Evolutionary conservation across 2,329 filamentous ascomycete species (phyloP).

Genomic region (Penicillium sp.): DNA sequence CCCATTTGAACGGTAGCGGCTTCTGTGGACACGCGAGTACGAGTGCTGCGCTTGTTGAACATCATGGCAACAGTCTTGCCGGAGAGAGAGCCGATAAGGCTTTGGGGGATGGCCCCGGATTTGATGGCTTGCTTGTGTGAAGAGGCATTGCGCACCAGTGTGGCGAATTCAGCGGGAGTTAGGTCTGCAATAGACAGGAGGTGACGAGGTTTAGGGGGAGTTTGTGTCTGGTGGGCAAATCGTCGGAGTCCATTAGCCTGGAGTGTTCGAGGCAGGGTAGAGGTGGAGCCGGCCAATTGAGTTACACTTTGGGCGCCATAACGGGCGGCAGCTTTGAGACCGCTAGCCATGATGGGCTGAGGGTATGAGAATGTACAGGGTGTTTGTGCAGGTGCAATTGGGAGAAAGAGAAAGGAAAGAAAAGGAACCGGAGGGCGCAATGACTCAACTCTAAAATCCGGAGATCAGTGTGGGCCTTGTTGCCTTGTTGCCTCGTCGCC

Average conservation of each 20-base stretch:
- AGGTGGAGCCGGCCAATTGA: constrained; percentile 26
- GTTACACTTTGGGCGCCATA: constrained; percentile 26
- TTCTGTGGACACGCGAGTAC: constrained; percentile 90
- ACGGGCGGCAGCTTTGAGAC: constrained; percentile 27
- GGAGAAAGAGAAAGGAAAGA: not conserved
- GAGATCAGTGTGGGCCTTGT: constrained; percentile 6
- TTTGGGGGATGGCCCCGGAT: constrained; percentile 55
- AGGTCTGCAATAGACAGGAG: constrained; percentile 88
- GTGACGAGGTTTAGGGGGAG: constrained; percentile 64
- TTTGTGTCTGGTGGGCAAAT: constrained; percentile 28
- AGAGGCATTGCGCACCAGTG: constrained; percentile 75
- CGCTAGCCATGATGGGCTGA: constrained; percentile 25
- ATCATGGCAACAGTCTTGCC: constrained; percentile 88
- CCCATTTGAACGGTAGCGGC: constrained; percentile 82
- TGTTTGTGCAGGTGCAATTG: constrained; percentile 9
- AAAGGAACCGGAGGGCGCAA: constrained; percentile 4
- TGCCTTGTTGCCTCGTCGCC: constrained; percentile 9
- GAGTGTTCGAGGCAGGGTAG: constrained; percentile 22
- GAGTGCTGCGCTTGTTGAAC: constrained; percentile 93
- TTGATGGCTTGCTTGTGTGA: constrained; percentile 73
- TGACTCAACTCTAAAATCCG: constrained; percentile 18
- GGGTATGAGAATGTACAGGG: constrained; percentile 4
- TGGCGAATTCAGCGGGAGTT: constrained; percentile 69
- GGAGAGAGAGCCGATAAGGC: constrained; percentile 58
- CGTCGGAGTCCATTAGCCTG: constrained; percentile 30